Percentiles rank a stretch among this genome's conserved stretches.
Evolutionary conservation across 192 early-diverging fungal genomes (phyloP).

Genomic region (Oehlia diaphana): DNA sequence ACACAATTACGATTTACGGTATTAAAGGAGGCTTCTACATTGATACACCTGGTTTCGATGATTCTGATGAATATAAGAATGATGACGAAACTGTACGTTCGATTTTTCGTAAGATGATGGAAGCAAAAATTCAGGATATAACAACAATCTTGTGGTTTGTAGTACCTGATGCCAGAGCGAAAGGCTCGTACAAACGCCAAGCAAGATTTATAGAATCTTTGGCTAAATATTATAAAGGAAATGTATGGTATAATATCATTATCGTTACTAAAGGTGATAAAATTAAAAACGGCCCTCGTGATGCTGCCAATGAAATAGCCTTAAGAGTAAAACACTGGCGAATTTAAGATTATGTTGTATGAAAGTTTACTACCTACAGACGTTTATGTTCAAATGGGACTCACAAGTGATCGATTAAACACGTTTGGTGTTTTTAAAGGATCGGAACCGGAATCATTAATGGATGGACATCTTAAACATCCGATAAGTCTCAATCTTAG

Average conservation of each 20-base stretch:
- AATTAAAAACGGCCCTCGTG: constrained; percentile 12
- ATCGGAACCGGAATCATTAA: constrained; percentile 3
- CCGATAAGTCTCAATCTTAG: not conserved
- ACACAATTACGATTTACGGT: constrained; percentile 16
- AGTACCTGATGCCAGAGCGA: not conserved
- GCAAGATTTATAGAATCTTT: constrained; percentile 26
- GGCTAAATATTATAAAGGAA: constrained; percentile 10
- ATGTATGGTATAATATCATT: constrained; percentile 32
- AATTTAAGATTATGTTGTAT: constrained; percentile 4
- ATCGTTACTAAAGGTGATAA: constrained; percentile 24
- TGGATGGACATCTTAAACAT: not conserved
- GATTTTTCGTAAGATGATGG: constrained; percentile 14
- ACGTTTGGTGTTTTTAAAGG: constrained; percentile 1
- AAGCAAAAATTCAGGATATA: not conserved
- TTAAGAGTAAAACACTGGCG: too few relatives aligned
- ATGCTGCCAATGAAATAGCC: constrained; percentile 6
- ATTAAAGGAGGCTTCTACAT: constrained; percentile 28
- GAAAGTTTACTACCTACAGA: not conserved
- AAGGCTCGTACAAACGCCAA: constrained; percentile 10
- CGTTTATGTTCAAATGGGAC: not conserved
- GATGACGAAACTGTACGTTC: constrained; percentile 16
- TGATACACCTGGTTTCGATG: constrained; percentile 31
- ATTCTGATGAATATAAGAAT: constrained; percentile 11
- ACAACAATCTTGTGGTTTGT: constrained; percentile 32
- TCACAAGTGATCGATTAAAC: constrained; percentile 4